Conservation (phyloP, 83 land plant species). For the Larix sibirica region DNA sequence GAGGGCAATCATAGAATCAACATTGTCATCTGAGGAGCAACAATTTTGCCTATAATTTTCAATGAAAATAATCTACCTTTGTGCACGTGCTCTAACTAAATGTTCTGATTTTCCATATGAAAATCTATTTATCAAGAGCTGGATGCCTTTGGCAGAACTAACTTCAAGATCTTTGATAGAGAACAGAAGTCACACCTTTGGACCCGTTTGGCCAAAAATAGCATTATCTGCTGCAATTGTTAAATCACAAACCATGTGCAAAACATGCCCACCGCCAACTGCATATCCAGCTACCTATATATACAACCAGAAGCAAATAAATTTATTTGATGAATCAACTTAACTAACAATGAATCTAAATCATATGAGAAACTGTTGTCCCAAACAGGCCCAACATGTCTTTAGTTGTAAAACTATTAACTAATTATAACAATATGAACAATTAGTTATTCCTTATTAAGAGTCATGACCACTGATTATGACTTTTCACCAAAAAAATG, state of each 20-base stretch:
- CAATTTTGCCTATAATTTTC: background rate
- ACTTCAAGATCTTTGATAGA: background rate
- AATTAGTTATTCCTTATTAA: no score
- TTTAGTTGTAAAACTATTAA: background rate
- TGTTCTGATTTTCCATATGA: background rate
- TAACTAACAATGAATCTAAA: background rate
- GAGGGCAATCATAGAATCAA: background rate
- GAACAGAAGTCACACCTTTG: conserved; percentile 61
- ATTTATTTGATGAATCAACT: background rate
- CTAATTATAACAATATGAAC: no score
- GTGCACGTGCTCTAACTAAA: background rate
- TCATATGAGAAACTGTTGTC: background rate
- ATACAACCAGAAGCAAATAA: background rate
- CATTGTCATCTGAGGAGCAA: background rate
- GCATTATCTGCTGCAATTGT: conserved; percentile 99
- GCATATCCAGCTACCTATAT: conserved; percentile 97
- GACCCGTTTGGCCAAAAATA: conserved; percentile 98
- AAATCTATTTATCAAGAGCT: background rate
- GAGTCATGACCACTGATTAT: no score
- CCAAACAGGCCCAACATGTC: background rate
- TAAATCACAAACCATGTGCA: conserved; percentile 97
- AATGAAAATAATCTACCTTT: background rate
- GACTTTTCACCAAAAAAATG: no score
- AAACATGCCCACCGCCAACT: conserved; percentile 94
- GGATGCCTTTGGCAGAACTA: background rate